These are phyloP conservation scores for Endogone sp. DNA, from an alignment of 192 early-diverging fungal species.

Conservation along the genomic window DNA sequence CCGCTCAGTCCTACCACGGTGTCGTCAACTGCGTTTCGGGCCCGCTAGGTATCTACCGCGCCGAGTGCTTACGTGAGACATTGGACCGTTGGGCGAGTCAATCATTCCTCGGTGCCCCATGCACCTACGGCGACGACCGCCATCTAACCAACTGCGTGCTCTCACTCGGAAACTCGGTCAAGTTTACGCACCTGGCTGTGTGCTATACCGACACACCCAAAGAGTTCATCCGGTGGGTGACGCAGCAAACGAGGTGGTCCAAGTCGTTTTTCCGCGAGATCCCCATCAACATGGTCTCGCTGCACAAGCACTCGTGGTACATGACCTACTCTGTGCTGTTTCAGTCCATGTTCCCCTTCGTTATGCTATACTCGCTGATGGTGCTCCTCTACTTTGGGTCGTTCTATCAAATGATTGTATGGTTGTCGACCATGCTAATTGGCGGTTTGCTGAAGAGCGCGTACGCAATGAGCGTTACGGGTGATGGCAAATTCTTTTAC, in stretches of 20 bases:
- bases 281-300: conserved; percentile 37
- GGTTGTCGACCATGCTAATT: conserved; percentile 39
- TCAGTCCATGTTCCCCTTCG: conserved; percentile 58
- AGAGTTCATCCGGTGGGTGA: conserved; percentile 55
- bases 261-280: conserved; percentile 61
- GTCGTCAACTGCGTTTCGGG: conserved; percentile 63
- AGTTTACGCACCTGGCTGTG: conserved; percentile 52
- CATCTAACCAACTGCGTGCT: conserved; percentile 58
- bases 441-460: conserved; percentile 44
- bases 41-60: conserved; percentile 57
- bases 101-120: conserved; percentile 49
- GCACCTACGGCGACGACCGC: conserved; percentile 64
- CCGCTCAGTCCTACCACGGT: conserved; percentile 53
- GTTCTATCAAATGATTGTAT: conserved; percentile 33
- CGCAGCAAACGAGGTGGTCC: conserved; percentile 61
- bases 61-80: conserved; percentile 38
- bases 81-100: conserved; percentile 54
- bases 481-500: conserved; percentile 34
- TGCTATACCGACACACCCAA: conserved; percentile 58
- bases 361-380: conserved; percentile 48
- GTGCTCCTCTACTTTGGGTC: conserved; percentile 25
- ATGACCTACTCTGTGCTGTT: conserved; percentile 57
- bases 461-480: conserved; percentile 33
- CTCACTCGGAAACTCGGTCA: conserved; percentile 40
- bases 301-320: conserved; percentile 56